Evolutionary conservation across 78 protist species (phyloP).

Genomic region (Andalucia godoyi): DNA sequence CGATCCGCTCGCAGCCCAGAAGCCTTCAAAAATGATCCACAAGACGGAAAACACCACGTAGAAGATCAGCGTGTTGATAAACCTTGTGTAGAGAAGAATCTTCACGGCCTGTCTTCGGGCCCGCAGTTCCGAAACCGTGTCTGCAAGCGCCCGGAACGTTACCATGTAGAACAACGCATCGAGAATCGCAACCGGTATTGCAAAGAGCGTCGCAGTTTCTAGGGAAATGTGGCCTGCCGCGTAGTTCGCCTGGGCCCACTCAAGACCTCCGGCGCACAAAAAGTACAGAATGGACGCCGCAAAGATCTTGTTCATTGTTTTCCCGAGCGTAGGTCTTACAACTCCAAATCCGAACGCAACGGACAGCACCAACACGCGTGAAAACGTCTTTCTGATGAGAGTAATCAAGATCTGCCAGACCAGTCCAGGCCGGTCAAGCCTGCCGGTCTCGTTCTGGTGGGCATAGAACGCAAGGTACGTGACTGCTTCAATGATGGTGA

Average conservation of each 20-base stretch:
- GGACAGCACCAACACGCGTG: conserved; percentile 17
- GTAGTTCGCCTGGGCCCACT: too few species aligned
- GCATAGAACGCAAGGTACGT: too few species aligned
- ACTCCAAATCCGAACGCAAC: conserved; percentile 17
- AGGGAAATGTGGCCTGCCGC: too few species aligned
- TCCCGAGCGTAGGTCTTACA: conserved; percentile 8
- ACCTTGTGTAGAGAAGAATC: neutral
- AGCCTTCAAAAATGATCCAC: neutral
- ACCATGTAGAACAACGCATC: neutral
- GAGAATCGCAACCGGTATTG: neutral
- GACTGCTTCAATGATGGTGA: too few species aligned
- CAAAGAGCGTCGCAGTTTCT: neutral
- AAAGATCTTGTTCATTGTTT: neutral
- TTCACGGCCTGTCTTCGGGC: neutral
- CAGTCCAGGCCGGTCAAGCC: too few species aligned
- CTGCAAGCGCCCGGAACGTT: neutral
- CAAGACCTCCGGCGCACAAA: neutral
- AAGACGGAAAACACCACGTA: neutral
- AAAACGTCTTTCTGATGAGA: neutral
- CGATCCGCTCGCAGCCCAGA: neutral
- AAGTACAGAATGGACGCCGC: neutral
- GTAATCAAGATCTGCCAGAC: too few species aligned
- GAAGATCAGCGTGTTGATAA: neutral
- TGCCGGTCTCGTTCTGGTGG: too few species aligned
- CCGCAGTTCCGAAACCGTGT: neutral